These are phyloP conservation scores for Neonectria hederae DNA, from an alignment of 2,329 filamentous ascomycete genomes.

Conservation along the genomic window DNA sequence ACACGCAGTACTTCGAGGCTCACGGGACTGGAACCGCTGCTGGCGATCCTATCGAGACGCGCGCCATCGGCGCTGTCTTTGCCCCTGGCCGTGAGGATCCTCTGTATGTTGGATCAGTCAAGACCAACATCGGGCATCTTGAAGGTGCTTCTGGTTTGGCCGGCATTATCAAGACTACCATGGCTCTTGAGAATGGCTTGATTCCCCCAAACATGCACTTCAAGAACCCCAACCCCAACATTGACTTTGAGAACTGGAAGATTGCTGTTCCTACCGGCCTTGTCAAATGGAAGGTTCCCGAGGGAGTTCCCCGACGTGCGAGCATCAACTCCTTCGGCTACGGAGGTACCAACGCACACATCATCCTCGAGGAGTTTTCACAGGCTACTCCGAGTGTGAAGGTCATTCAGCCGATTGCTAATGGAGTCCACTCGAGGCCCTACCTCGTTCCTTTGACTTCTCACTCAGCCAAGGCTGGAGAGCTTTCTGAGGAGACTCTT, in stretches of 20 bases:
- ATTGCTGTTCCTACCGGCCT: constrained; percentile 30
- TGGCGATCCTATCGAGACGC: constrained; percentile 63
- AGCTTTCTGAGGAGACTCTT: constrained; percentile 33
- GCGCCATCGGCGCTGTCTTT: constrained; percentile 49
- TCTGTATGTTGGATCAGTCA: constrained; percentile 32
- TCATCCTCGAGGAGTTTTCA: constrained; percentile 32
- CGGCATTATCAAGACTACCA: constrained; percentile 36
- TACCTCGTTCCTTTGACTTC: constrained; percentile 37
- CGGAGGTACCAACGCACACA: constrained; percentile 42
- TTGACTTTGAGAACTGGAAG: constrained; percentile 40
- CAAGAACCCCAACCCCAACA: constrained; percentile 36
- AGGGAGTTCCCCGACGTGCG: constrained; percentile 17
- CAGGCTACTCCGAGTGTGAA: constrained; percentile 23
- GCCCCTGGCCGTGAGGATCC: constrained; percentile 13
- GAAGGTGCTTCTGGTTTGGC: constrained; percentile 37
- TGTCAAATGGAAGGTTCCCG: constrained; percentile 27
- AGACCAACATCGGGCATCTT: constrained; percentile 41
- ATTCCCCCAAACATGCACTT: constrained; percentile 37
- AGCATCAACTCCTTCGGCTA: constrained; percentile 44
- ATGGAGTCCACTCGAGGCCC: constrained; percentile 29
- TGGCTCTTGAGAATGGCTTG: constrained; percentile 34
- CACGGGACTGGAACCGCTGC: constrained; percentile 64
- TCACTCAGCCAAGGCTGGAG: constrained; percentile 34
- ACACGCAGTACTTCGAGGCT: constrained; percentile 50
- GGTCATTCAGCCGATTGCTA: constrained; percentile 24